phyloP scores from a whole-genome alignment of 2,329 filamentous ascomycete species.

The Pestalotiopsis sp. region DNA sequence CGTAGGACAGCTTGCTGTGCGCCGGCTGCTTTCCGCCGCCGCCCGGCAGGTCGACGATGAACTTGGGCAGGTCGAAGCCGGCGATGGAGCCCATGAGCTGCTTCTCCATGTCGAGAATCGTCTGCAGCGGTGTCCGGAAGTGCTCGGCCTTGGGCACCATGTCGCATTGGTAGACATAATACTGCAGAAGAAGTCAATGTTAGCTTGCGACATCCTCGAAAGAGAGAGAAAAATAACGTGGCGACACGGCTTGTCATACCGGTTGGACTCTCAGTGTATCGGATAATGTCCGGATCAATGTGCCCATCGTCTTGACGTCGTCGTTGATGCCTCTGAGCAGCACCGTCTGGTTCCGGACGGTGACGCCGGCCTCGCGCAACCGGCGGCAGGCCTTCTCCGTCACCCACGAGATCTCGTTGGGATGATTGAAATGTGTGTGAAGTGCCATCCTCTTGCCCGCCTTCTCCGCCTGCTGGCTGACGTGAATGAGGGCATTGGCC shows the following conservation, averaged over 20 bases:
- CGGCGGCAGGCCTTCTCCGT: slow-evolving; percentile 52
- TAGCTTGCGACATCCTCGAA: neutral
- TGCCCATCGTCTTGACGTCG: slow-evolving; percentile 51
- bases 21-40: slow-evolving; percentile 66
- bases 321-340: slow-evolving; percentile 63
- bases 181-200: slow-evolving; percentile 37
- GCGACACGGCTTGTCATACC: slow-evolving; percentile 34
- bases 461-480: slow-evolving; percentile 51
- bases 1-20: slow-evolving; percentile 54
- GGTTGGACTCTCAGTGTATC: slow-evolving; percentile 57
- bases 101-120: slow-evolving; percentile 60
- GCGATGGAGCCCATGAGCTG: slow-evolving; percentile 62
- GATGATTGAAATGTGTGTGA: slow-evolving; percentile 69
- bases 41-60: slow-evolving; percentile 65
- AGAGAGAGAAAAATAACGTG: neutral
- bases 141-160: slow-evolving; percentile 65
- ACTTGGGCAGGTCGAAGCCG: slow-evolving; percentile 64
- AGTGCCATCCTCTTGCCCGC: slow-evolving; percentile 62
- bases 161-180: slow-evolving; percentile 69
- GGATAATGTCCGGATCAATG: slow-evolving; percentile 54
- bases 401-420: slow-evolving; percentile 64
- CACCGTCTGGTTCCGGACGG: slow-evolving; percentile 63
- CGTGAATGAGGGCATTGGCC: slow-evolving; percentile 51
- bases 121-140: slow-evolving; percentile 61
- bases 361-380: slow-evolving; percentile 53